Conservation (phyloP, 73 alveolate genomes). For the Paraurostyla sp. region DNA sequence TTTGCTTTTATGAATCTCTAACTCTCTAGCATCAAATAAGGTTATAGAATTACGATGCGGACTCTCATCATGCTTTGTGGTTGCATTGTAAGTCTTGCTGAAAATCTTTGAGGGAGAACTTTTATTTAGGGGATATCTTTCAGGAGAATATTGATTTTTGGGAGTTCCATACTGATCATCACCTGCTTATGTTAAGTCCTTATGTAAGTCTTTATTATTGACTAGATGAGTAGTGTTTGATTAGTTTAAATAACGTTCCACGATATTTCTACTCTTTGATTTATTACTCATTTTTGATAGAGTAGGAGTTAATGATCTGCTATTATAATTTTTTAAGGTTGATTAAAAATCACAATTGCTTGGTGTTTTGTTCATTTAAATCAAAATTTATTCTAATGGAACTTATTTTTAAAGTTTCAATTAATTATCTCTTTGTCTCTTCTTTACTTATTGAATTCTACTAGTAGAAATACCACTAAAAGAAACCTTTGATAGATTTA, state of each 20-base stretch:
- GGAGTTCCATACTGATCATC: not conserved
- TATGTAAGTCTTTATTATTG: not conserved
- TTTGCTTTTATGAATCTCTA: not conserved
- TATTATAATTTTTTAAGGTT: not conserved
- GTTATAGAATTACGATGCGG: not conserved
- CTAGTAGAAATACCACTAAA: not conserved
- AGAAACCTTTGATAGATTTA: not conserved
- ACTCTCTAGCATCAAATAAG: not conserved
- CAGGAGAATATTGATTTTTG: constrained; percentile 1
- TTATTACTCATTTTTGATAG: not conserved
- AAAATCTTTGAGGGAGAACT: constrained; percentile 15
- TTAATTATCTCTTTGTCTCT: not conserved
- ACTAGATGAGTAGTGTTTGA: not conserved
- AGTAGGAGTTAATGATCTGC: not conserved
- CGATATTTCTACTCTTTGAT: constrained; percentile 40
- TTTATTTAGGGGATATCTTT: constrained; percentile 1
- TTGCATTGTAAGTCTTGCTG: not conserved
- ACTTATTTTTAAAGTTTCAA: not conserved
- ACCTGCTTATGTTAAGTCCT: not conserved
- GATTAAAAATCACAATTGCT: not conserved
- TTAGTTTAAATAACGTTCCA: constrained; percentile 14
- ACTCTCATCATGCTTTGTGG: no score
- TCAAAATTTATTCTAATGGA: not conserved
- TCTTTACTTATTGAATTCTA: not conserved
- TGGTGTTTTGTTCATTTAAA: not conserved